Base-by-base conservation (phyloP, 345 rosid species). In the Ceriops decandra region DNA sequence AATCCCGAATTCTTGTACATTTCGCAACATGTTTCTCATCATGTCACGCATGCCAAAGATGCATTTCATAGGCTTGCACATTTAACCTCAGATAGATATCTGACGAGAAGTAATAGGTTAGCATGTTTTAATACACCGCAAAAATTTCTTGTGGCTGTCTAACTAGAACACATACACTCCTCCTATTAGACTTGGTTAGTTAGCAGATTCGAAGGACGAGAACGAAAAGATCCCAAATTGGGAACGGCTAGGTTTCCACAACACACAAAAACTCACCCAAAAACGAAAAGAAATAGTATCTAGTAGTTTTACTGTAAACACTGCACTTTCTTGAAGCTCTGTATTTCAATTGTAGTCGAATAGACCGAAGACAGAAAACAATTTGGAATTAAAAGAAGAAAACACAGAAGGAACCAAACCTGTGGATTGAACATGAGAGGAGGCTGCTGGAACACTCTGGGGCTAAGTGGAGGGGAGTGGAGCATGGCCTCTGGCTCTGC, bases 401-500 rank as follows among this genome's bases (percentile, higher is more conserved):
- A 47, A 52, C 6, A 59, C 30, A 22, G 10, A n/a, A 52, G 24
- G 28, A 64, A 76, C 27, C 5, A 58, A 16, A 82, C 85, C 84
- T 77, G 83, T 8, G 82, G 74, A 77, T 71, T 47, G 57, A 72
- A 73, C 24, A 51, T 24, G 46, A 53, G 63, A 77, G 76, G 75
- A 53, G 71, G 72, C 52, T 68, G 72, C 36, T 52, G 76, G 28
- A 52, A 72, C 30, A 70, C 61, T 61, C 53, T 30, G 52, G 82
- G 77, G 71, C 46, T 64, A 65, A 6, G 62, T 15, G 77, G 69
- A 78, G 75, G 77, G 47, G 79, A 76, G 63, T 75, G 73, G 67
- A 74, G 35, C 84, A 77, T 77, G 77, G 79, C 67, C 64, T 72
- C 77, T 63, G 73, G 49, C 57, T 51, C 74, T 53, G 60, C 31